Evolutionary conservation across 345 rosid species (phyloP).

Genomic region (Eutrema heterophyllum): DNA sequence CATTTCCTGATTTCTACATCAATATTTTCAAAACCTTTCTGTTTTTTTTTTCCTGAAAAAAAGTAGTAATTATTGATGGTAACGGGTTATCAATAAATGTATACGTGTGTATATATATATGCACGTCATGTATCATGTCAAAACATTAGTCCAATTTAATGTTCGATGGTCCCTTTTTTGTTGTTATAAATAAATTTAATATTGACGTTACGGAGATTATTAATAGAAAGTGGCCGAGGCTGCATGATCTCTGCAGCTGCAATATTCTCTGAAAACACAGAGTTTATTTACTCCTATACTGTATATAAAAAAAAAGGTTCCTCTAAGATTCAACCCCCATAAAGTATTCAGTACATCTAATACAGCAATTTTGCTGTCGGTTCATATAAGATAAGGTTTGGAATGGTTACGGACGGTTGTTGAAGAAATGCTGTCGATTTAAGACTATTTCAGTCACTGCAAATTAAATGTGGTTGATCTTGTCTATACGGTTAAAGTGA

Average conservation of each 20-base stretch:
- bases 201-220: slow-evolving; percentile 9
- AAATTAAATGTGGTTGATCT: neutral
- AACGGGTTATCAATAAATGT: slow-evolving; percentile 1
- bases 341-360: neutral
- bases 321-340: neutral
- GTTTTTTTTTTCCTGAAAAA: neutral
- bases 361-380: neutral
- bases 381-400: neutral
- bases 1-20: neutral
- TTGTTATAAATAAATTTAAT: neutral
- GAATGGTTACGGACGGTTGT: neutral
- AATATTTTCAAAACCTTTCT: neutral
- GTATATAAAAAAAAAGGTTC: neutral
- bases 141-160: slow-evolving; percentile 5
- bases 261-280: slow-evolving; percentile 14
- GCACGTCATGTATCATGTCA: slow-evolving; percentile 15
- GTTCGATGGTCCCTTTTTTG: neutral
- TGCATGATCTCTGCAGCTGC: slow-evolving; percentile 12
- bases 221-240: slow-evolving; percentile 8
- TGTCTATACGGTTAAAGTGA: neutral
- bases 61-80: slow-evolving; percentile 1
- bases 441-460: neutral
- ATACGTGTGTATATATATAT: neutral
- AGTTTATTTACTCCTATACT: neutral
- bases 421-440: neutral